Evolutionary conservation across 2,329 filamentous ascomycete genomes (phyloP).

Genomic region (Truncatella angustata): DNA sequence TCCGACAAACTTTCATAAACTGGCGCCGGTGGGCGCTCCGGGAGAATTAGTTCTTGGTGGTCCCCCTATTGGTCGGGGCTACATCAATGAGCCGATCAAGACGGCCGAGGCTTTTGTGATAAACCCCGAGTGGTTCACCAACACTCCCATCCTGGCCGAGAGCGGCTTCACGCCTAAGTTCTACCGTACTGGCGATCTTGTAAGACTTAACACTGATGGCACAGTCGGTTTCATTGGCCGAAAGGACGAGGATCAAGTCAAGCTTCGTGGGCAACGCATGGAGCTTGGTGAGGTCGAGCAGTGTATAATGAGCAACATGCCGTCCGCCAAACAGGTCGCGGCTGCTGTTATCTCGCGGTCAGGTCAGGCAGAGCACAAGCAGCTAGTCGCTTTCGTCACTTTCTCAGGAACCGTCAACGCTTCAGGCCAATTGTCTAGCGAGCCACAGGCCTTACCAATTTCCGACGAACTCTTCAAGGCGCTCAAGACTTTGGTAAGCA

Average conservation of each 20-base stretch:
- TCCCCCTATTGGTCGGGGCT: slow-evolving; percentile 37
- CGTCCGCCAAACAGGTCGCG: slow-evolving; percentile 8
- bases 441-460: slow-evolving; percentile 4
- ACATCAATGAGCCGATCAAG: slow-evolving; percentile 37
- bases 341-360: slow-evolving; percentile 9
- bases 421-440: background rate
- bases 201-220: slow-evolving; percentile 24
- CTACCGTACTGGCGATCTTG: slow-evolving; percentile 34
- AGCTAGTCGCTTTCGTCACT: slow-evolving; percentile 10
- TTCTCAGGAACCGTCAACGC: slow-evolving; percentile 5
- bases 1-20: slow-evolving; percentile 12
- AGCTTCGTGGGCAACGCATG: slow-evolving; percentile 45
- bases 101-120: slow-evolving; percentile 37
- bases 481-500: background rate
- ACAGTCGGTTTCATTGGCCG: slow-evolving; percentile 35
- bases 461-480: slow-evolving; percentile 6
- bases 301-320: slow-evolving; percentile 10
- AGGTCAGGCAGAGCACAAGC: slow-evolving; percentile 1
- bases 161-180: slow-evolving; percentile 13
- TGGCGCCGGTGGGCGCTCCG: slow-evolving; percentile 14
- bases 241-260: slow-evolving; percentile 43
- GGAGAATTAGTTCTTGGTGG: slow-evolving; percentile 13
- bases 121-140: slow-evolving; percentile 20
- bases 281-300: slow-evolving; percentile 43
- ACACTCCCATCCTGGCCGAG: background rate